A percentile compares a stretch with the other conserved stretches of the same genome.
Conservation (phyloP, 176 grass and related monocot genomes). For the Lolium perenne region DNA sequence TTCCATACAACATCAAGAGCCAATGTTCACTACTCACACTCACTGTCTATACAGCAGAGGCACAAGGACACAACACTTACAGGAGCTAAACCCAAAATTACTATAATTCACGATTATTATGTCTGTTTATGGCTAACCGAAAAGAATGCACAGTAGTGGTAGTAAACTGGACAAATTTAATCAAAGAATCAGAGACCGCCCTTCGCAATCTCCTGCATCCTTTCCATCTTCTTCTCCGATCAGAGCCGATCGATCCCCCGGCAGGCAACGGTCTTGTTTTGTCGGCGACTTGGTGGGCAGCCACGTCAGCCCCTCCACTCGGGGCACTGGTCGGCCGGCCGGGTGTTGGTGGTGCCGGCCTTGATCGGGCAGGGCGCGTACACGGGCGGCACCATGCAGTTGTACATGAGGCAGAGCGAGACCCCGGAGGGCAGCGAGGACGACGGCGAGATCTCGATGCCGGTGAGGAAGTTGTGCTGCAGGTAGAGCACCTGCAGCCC, state of each 20-base stretch:
- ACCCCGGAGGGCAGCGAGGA: slow-evolving; percentile 73
- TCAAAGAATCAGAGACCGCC: slow-evolving; percentile 79
- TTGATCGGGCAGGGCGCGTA: slow-evolving; percentile 93
- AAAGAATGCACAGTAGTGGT: slow-evolving; percentile 44
- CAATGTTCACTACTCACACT: slow-evolving; percentile 45
- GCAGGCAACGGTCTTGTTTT: no score
- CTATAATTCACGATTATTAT: slow-evolving; percentile 58
- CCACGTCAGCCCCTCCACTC: slow-evolving; percentile 69
- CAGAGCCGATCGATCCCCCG: neutral
- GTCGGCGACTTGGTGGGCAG: neutral
- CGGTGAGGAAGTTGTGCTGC: slow-evolving; percentile 96
- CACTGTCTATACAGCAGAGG: slow-evolving; percentile 59
- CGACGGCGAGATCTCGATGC: slow-evolving; percentile 80
- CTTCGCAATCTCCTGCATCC: slow-evolving; percentile 38
- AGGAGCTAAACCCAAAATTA: slow-evolving; percentile 44
- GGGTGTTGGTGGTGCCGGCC: slow-evolving; percentile 83
- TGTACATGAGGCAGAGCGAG: slow-evolving; percentile 93
- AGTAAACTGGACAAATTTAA: slow-evolving; percentile 73
- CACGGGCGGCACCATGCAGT: slow-evolving; percentile 94
- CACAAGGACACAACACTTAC: slow-evolving; percentile 48
- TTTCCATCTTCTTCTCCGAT: slow-evolving; percentile 33
- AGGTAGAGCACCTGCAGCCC: slow-evolving; percentile 86
- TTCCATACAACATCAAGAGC: slow-evolving; percentile 32
- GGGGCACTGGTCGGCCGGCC: slow-evolving; percentile 90
- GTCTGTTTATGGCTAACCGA: slow-evolving; percentile 50